phyloP scores from a whole-genome alignment of 345 rosid genomes.

The Dimocarpus longan region DNA sequence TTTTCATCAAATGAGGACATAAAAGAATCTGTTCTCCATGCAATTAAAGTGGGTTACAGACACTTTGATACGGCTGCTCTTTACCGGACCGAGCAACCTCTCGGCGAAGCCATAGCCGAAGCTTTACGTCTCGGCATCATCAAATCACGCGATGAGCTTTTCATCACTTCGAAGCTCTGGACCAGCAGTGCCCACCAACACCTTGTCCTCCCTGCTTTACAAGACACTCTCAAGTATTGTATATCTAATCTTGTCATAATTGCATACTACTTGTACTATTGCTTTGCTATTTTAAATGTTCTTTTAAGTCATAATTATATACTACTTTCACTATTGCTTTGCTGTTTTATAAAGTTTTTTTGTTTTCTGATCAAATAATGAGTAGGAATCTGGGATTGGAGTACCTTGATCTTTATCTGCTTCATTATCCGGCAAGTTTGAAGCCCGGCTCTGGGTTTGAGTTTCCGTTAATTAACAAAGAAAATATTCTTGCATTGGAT shows the following conservation, averaged over 20 bases:
- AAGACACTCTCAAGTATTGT: not conserved
- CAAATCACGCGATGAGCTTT: not conserved
- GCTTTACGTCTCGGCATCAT: constrained; percentile 3
- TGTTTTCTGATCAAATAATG: not conserved
- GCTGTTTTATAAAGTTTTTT: too few relatives aligned
- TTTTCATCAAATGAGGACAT: constrained; percentile 14
- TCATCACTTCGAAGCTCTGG: constrained; percentile 20
- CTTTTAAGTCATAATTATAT: too few relatives aligned
- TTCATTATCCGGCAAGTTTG: constrained; percentile 21
- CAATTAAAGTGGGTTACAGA: constrained; percentile 29
- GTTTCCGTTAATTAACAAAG: not conserved
- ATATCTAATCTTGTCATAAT: not conserved
- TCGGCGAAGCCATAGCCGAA: constrained; percentile 35
- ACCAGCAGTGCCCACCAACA: not conserved
- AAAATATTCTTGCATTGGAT: constrained; percentile 17
- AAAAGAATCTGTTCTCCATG: constrained; percentile 25
- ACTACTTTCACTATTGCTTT: too few relatives aligned
- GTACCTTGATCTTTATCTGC: constrained; percentile 23
- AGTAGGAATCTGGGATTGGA: constrained; percentile 24
- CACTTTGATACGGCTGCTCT: not conserved
- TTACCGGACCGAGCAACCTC: constrained; percentile 32
- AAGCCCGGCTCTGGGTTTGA: not conserved
- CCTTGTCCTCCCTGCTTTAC: constrained; percentile 11
- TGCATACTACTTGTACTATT: too few relatives aligned
- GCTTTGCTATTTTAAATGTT: too few relatives aligned